Evolutionary conservation across 306 rosid species (phyloP).

Genomic region (Crataegus laevigata): DNA sequence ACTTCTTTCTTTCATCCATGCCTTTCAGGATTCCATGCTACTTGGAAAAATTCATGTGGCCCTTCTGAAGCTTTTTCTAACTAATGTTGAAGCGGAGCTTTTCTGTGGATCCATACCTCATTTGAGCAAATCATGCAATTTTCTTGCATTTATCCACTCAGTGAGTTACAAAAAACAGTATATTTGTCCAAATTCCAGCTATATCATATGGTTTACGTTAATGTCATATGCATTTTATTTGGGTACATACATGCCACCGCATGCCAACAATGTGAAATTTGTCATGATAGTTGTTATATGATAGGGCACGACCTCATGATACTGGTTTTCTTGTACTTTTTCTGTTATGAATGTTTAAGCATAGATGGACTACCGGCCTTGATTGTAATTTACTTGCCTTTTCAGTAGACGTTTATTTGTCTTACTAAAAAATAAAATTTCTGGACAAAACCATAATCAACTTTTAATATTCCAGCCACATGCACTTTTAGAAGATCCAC

Average conservation of each 20-base stretch:
- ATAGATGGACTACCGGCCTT: neutral
- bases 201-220: neutral
- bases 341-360: neutral
- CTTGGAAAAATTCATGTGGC: slow-evolving; percentile 86
- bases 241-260: neutral
- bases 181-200: neutral
- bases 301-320: neutral
- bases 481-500: neutral
- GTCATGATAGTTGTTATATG: neutral
- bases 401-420: neutral
- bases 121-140: slow-evolving; percentile 77
- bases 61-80: slow-evolving; percentile 69
- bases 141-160: slow-evolving; percentile 82
- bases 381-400: neutral
- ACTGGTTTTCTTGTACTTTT: neutral
- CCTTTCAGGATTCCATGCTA: slow-evolving; percentile 64
- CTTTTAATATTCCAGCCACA: neutral
- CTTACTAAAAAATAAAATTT: neutral
- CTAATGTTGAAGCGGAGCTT: slow-evolving; percentile 64
- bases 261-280: neutral
- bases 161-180: slow-evolving; percentile 40
- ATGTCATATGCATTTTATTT: neutral
- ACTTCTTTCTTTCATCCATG: slow-evolving; percentile 9
- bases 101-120: slow-evolving; percentile 42
- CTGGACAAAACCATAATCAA: neutral